Evolutionary conservation across 371 early-diverging fungal genomes (phyloP).

Genomic region (Apophysomyces variabilis): DNA sequence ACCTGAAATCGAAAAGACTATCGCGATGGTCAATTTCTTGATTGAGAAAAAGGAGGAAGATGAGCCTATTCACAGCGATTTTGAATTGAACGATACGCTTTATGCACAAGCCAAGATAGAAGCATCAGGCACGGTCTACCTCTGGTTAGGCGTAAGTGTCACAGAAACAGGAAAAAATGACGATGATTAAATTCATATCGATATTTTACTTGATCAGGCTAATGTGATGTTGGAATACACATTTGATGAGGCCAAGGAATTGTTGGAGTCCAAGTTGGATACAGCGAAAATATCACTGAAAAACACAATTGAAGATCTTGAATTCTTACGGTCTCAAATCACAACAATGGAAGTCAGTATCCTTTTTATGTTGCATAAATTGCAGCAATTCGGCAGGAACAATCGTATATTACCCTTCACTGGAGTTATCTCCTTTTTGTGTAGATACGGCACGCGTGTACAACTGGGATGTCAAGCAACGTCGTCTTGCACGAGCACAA

Average conservation of each 20-base stretch:
- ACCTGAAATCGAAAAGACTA: constrained; percentile 95
- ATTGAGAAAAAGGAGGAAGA: constrained; percentile 64
- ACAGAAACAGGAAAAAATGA: background rate
- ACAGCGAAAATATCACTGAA: constrained; percentile 74
- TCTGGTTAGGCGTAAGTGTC: constrained; percentile 92
- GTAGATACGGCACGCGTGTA: constrained; percentile 92
- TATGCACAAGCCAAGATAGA: constrained; percentile 86
- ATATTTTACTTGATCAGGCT: constrained; percentile 58
- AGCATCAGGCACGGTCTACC: constrained; percentile 79
- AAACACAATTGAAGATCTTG: constrained; percentile 89
- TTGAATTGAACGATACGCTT: constrained; percentile 93
- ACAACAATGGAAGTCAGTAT: constrained; percentile 98
- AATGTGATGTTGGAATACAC: constrained; percentile 97
- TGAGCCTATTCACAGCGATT: constrained; percentile 82
- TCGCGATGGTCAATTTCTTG: constrained; percentile 85
- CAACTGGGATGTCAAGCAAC: constrained; percentile 96
- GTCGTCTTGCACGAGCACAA: constrained; percentile 63
- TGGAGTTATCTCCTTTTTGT: constrained; percentile 16
- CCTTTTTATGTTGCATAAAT: constrained; percentile 32
- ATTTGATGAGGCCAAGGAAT: constrained; percentile 85
- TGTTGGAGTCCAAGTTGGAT: constrained; percentile 76
- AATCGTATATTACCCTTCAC: constrained; percentile 16
- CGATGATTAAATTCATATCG: background rate
- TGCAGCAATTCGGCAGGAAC: background rate
- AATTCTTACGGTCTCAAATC: constrained; percentile 93